These are phyloP conservation scores for Dothidotthia symphoricarpi DNA, from an alignment of 2,329 filamentous ascomycete species.

Conservation along the genomic window DNA sequence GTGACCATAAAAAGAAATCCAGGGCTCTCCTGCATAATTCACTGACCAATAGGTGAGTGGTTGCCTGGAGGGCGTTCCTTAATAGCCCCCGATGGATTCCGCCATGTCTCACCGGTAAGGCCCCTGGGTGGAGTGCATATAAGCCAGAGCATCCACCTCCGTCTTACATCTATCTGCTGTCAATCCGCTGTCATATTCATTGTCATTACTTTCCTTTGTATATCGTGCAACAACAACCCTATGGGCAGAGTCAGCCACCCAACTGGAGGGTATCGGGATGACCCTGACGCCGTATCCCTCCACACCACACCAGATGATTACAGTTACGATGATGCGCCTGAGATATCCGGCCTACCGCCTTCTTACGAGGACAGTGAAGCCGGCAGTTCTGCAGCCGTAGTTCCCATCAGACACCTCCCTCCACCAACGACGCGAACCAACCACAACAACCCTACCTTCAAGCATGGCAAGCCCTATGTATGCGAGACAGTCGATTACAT, in stretches of 20 bases:
- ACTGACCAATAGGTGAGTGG: constrained; percentile 13
- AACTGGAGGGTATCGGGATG: constrained; percentile 33
- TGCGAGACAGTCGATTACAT: constrained; percentile 27
- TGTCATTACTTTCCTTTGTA: neutral
- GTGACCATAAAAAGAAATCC: too few species aligned
- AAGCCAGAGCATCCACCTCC: too few species aligned
- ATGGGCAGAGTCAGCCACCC: constrained; percentile 34
- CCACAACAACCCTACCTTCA: constrained; percentile 24
- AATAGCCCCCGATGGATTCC: constrained; percentile 15
- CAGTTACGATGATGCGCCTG: constrained; percentile 39
- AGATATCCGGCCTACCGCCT: constrained; percentile 33
- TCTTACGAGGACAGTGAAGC: constrained; percentile 39
- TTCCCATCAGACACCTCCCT: constrained; percentile 27
- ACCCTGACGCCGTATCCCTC: constrained; percentile 41
- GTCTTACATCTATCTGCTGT: neutral
- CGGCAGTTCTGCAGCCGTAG: constrained; percentile 10
- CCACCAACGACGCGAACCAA: constrained; percentile 29
- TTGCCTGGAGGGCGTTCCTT: constrained; percentile 24
- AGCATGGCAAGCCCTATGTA: constrained; percentile 29
- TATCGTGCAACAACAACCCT: constrained; percentile 7
- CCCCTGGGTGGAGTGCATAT: constrained; percentile 11
- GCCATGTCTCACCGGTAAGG: constrained; percentile 18
- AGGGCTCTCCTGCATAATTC: too few species aligned
- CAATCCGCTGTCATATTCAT: neutral
- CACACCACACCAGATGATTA: constrained; percentile 43